A percentile compares a stretch with the other conserved stretches of the same genome.
These are phyloP conservation scores for Hericium rajendrae DNA, from an alignment of 768 basidiomycete genomes.

Conservation along the genomic window DNA sequence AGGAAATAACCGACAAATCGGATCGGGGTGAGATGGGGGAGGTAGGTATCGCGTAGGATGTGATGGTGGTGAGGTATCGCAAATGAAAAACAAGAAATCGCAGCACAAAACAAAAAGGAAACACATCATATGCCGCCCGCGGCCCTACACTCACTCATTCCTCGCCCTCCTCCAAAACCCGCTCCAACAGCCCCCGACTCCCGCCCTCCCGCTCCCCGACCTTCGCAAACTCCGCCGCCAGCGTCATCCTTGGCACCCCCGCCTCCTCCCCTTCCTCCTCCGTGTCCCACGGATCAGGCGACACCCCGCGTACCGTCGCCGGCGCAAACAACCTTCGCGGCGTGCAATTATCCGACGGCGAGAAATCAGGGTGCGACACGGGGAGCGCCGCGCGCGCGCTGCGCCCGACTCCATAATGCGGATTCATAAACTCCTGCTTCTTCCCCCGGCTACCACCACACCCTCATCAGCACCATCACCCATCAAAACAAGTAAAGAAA, in stretches of 20 bases:
- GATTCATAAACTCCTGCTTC: slow-evolving; percentile 10
- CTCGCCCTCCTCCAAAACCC: neutral
- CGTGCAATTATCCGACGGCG: slow-evolving; percentile 12
- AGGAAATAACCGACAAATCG: neutral
- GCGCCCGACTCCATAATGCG: slow-evolving; percentile 7
- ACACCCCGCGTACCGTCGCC: neutral
- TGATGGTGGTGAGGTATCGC: neutral
- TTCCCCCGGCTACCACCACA: slow-evolving; percentile 11
- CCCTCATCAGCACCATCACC: neutral
- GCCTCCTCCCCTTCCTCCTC: neutral
- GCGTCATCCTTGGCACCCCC: neutral
- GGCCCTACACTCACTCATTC: neutral
- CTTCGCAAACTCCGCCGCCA: neutral
- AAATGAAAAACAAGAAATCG: neutral
- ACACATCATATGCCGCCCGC: neutral
- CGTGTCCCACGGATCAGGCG: neutral
- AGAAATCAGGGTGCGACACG: slow-evolving; percentile 13
- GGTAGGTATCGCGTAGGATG: neutral
- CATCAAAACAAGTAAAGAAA: too few relatives aligned
- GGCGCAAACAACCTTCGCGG: slow-evolving; percentile 11
- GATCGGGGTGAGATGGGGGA: neutral
- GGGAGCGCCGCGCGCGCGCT: slow-evolving; percentile 9
- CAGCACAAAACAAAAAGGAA: neutral
- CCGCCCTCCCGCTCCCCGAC: neutral
- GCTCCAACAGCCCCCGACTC: neutral